Percentiles rank a stretch among this genome's conserved stretches.
Conservation (phyloP, 257 asterid genomes). For the Rhazya stricta region DNA sequence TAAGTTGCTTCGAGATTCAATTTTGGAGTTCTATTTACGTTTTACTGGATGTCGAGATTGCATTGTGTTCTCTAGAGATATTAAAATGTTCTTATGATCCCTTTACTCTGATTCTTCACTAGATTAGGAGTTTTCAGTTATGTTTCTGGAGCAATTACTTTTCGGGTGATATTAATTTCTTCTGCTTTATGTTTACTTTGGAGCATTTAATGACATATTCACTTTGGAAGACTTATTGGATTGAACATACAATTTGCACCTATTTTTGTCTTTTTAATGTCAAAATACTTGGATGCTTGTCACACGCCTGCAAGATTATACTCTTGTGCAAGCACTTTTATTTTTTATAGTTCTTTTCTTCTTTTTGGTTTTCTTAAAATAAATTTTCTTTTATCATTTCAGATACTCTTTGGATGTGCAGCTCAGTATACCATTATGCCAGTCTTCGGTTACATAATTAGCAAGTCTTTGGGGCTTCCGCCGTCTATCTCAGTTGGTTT, state of each 20-base stretch:
- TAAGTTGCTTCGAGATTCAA: not conserved
- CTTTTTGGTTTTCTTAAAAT: not conserved
- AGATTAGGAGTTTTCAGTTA: not conserved
- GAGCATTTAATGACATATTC: not conserved
- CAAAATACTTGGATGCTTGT: not conserved
- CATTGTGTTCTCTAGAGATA: not conserved
- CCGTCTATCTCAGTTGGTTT: constrained; percentile 79
- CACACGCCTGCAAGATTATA: not conserved
- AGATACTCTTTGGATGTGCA: constrained; percentile 81
- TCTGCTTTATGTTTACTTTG: not conserved
- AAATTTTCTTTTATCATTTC: constrained; percentile 9
- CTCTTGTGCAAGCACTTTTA: not conserved
- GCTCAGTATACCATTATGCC: constrained; percentile 92
- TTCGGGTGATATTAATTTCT: not conserved
- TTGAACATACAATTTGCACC: not conserved
- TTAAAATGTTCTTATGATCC: not conserved
- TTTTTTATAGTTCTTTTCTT: not conserved
- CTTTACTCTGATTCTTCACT: not conserved
- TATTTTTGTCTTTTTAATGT: not conserved
- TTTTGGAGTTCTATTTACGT: not conserved
- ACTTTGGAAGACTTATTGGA: not conserved
- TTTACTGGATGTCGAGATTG: not conserved
- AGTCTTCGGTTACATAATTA: constrained; percentile 51
- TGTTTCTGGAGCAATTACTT: not conserved
- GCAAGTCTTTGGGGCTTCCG: constrained; percentile 73